phyloP scores from a whole-genome alignment of 495 filamentous ascomycete species.

The Pseudotulostoma volvatum region DNA sequence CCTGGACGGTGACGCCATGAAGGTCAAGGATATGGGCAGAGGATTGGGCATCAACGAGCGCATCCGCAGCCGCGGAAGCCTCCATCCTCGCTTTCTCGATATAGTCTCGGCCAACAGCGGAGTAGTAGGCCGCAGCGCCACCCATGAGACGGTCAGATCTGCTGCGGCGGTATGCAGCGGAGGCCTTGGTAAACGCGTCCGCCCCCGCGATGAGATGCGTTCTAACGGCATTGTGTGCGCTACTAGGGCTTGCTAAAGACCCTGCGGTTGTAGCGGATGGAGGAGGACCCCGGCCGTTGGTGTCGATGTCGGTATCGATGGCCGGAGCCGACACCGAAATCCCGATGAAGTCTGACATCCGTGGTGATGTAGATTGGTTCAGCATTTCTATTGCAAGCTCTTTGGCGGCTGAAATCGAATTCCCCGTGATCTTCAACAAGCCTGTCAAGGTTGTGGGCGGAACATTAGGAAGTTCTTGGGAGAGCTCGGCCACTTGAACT shows the following conservation, averaged over 20 bases:
- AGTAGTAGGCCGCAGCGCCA: constrained; percentile 51
- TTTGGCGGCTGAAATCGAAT: constrained; percentile 37
- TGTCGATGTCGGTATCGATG: background rate
- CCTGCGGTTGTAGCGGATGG: constrained; percentile 2
- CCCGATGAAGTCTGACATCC: constrained; percentile 24
- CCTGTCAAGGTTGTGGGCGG: constrained; percentile 26
- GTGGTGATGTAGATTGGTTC: constrained; percentile 13
- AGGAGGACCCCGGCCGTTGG: background rate
- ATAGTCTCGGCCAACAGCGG: constrained; percentile 37
- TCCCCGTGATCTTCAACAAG: constrained; percentile 37
- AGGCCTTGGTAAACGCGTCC: constrained; percentile 41
- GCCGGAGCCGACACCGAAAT: constrained; percentile 20
- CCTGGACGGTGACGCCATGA: constrained; percentile 66
- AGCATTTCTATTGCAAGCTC: constrained; percentile 41
- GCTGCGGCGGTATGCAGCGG: constrained; percentile 41
- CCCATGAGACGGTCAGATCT: constrained; percentile 50
- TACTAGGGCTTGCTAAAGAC: constrained; percentile 10
- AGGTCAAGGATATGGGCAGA: constrained; percentile 47
- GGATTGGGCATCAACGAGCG: constrained; percentile 44
- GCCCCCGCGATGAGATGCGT: constrained; percentile 26
- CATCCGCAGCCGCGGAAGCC: constrained; percentile 38
- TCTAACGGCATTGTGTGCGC: constrained; percentile 14
- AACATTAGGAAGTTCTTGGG: constrained; percentile 34
- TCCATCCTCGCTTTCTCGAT: constrained; percentile 27
- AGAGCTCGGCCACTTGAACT: constrained; percentile 36